Base-by-base conservation (phyloP, 2,329 filamentous ascomycete genomes). In the Colletotrichum kahawae region DNA sequence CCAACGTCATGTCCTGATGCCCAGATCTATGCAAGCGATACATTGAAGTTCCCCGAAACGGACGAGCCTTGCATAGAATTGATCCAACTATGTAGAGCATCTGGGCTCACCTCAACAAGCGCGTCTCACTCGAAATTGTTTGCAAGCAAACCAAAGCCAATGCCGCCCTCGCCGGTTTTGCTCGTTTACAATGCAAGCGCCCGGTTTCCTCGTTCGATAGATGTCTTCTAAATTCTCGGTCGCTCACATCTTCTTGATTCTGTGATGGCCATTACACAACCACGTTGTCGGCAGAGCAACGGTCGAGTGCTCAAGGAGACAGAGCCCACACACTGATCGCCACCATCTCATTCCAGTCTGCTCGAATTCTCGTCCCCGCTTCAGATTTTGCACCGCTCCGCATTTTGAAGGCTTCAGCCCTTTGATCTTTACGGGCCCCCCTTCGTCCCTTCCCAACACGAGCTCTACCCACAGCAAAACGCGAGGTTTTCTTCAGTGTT, bases 341-440 rank as follows among this genome's bases (percentile, higher is more conserved):
- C 57, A 21, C 57, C n/a, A n/a, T 21, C 16, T 59, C 38, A 33
- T 31, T n/a, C 4, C 57, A 24, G 33, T 43, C 14, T 13, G n/a
- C 4, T 21, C 3, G 21, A 21, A 63, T 31, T 9, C 60, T 24
- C 24, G 60, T 38, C 16, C 33, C 57, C 57, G 57, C 57, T 60
- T 34, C 57, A 60, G 27, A 60, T 60, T 43, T 63, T 43, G n/a
- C 60, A 38, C 33, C 21, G 18, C 60, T 63, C 60, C 60, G 34
- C 31, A 13, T 21, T 34, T 56, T 57, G 31, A 29, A 38, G 29
- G 29, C 6, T 56, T 24, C 31, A 54, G 48, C 64, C 64, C 31
- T 54, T 48, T 63, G 60, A 56, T 51, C 64, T 67, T 29, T 9
- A 14, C 43, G 43, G 43, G 13, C 48, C 24, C 24, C 24, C 24